Percentiles rank a stretch among this genome's conserved stretches.
These are phyloP conservation scores for Micractinium sp. DNA, from an alignment of 139 green algal genomes.

Conservation along the genomic window DNA sequence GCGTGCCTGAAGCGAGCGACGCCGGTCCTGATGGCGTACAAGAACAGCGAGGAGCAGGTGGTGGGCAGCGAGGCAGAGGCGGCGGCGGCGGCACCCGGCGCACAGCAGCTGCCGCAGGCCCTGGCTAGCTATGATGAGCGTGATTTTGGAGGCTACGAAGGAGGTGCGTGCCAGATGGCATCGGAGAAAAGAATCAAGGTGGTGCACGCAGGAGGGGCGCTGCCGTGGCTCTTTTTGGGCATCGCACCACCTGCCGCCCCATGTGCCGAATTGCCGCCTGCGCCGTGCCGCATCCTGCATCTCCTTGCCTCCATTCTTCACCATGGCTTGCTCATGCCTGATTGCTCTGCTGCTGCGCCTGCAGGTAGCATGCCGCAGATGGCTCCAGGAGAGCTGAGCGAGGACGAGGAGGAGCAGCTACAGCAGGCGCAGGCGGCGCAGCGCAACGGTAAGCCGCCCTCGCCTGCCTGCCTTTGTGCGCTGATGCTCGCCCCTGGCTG, in stretches of 20 bases:
- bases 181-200: neutral
- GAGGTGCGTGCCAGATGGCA: neutral
- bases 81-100: neutral
- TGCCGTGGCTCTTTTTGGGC: neutral
- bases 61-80: neutral
- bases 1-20: too few species aligned
- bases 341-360: neutral
- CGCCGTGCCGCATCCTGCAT: neutral
- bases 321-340: too few species aligned
- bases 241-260: too few species aligned
- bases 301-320: neutral
- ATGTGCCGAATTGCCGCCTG: neutral
- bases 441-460: neutral
- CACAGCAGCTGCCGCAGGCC: neutral
- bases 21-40: neutral
- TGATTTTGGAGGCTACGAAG: conserved; percentile 18
- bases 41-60: neutral
- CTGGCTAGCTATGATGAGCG: neutral
- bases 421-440: neutral
- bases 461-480: neutral
- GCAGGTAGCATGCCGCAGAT: conserved; percentile 8
- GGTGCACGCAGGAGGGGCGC: neutral
- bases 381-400: neutral
- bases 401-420: neutral
- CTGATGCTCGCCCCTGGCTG: neutral